Evolutionary conservation across 108 stramenopile genomes (phyloP).

Genomic region (Aureococcus anophagefferens): DNA sequence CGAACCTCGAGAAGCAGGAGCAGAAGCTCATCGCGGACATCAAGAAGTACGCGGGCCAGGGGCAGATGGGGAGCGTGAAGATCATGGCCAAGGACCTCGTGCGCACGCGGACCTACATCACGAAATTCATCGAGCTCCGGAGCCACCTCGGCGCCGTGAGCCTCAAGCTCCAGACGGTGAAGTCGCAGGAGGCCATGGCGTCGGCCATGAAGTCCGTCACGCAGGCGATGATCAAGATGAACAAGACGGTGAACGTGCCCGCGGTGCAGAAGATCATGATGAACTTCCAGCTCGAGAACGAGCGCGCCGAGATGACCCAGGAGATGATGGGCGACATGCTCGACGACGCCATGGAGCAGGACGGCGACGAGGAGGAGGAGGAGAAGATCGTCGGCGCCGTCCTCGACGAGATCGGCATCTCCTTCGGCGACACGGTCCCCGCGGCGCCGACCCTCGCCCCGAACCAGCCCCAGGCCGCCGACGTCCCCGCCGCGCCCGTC

Average conservation of each 20-base stretch:
- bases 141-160: slow-evolving; percentile 82
- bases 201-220: slow-evolving; percentile 79
- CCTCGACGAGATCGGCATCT: slow-evolving; percentile 76
- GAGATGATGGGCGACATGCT: slow-evolving; percentile 91
- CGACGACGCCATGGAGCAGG: slow-evolving; percentile 81
- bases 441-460: slow-evolving; percentile 52
- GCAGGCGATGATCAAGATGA: slow-evolving; percentile 74
- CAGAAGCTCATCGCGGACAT: slow-evolving; percentile 86
- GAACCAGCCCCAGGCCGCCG: slow-evolving; percentile 17
- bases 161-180: slow-evolving; percentile 86
- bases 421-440: slow-evolving; percentile 62
- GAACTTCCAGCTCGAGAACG: slow-evolving; percentile 89
- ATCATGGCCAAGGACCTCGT: slow-evolving; percentile 93
- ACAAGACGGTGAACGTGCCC: slow-evolving; percentile 83
- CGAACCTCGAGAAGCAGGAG: slow-evolving; percentile 73
- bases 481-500: slow-evolving; percentile 24
- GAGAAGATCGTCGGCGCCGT: slow-evolving; percentile 75
- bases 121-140: slow-evolving; percentile 92
- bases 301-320: slow-evolving; percentile 85
- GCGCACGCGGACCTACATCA: slow-evolving; percentile 77
- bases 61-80: slow-evolving; percentile 85
- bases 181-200: slow-evolving; percentile 88
- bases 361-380: slow-evolving; percentile 82
- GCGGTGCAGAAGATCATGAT: slow-evolving; percentile 89
- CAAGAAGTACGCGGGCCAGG: slow-evolving; percentile 81